Percentiles rank a stretch among this genome's conserved stretches.
phyloP scores from a whole-genome alignment of 495 filamentous ascomycete species.

The Recurvomyces mirabilis region DNA sequence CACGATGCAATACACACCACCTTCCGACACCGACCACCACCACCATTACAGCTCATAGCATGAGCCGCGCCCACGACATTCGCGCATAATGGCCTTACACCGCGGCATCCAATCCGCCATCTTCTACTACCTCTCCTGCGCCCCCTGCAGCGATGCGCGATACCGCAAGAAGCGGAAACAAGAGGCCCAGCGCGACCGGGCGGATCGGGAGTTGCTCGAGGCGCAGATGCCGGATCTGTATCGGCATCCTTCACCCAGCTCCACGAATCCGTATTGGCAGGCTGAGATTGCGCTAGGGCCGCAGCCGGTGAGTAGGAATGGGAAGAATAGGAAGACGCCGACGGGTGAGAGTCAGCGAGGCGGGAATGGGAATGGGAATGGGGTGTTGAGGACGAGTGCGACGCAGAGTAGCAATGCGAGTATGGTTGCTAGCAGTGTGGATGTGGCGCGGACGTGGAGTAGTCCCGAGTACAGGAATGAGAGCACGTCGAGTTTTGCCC shows the following conservation, averaged over 20 bases:
- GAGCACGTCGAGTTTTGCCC: constrained; percentile 59
- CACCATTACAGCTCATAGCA: not conserved
- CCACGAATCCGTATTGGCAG: constrained; percentile 74
- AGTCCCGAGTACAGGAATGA: constrained; percentile 22
- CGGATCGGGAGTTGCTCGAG: constrained; percentile 47
- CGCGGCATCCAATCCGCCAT: constrained; percentile 59
- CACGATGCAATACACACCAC: not conserved
- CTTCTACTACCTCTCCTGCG: constrained; percentile 77
- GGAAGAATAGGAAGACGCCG: constrained; percentile 39
- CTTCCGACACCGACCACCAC: not conserved
- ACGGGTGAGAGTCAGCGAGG: constrained; percentile 25
- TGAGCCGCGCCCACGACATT: not conserved
- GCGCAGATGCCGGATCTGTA: constrained; percentile 62
- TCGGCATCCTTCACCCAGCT: constrained; percentile 67
- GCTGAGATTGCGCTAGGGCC: constrained; percentile 77
- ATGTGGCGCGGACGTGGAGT: not conserved
- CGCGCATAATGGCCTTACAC: constrained; percentile 10
- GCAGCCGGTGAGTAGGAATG: constrained; percentile 47
- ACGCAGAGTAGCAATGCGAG: constrained; percentile 10
- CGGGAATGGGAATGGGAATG: not conserved
- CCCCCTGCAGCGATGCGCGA: constrained; percentile 57
- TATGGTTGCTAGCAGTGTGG: constrained; percentile 6
- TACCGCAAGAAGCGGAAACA: constrained; percentile 55
- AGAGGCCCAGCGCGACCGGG: constrained; percentile 49
- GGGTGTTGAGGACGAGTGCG: constrained; percentile 8